Percentiles rank a stretch among this genome's conserved stretches.
Conservation (phyloP, 805 yeast genomes). For the Wickerhamomyces rabaulensis region DNA sequence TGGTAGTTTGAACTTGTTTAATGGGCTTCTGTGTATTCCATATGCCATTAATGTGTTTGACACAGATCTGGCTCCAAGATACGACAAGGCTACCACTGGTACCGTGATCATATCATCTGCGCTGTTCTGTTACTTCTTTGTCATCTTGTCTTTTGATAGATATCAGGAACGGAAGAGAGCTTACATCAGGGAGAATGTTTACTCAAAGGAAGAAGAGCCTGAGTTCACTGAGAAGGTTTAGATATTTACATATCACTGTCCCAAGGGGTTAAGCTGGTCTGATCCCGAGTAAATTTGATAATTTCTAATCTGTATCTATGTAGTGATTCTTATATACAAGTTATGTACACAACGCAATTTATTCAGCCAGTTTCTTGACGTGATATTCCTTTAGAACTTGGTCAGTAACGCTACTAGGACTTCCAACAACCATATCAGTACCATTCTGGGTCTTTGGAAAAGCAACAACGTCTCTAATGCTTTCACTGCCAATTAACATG, state of each 20-base stretch:
- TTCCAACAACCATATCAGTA: conserved; percentile 77
- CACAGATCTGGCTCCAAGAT: conserved; percentile 17
- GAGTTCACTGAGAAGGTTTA: no score
- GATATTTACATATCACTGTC: no score
- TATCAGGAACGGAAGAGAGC: conserved; percentile 19
- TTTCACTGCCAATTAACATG: conserved; percentile 70
- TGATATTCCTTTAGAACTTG: conserved; percentile 51
- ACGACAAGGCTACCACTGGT: conserved; percentile 11
- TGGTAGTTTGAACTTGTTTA: conserved; percentile 18
- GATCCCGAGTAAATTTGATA: no score
- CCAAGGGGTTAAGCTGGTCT: no score
- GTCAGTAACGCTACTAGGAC: conserved; percentile 65
- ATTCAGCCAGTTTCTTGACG: conserved; percentile 24
- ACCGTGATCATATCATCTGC: conserved; percentile 7
- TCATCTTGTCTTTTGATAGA: conserved; percentile 16
- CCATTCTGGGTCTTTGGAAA: conserved; percentile 94
- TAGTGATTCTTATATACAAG: background rate
- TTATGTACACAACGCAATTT: background rate
- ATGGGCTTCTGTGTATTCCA: conserved; percentile 15
- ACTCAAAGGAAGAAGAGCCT: no score
- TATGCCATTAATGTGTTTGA: conserved; percentile 11
- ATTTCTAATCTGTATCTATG: no score
- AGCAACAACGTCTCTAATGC: conserved; percentile 90
- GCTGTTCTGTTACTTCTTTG: conserved; percentile 11
- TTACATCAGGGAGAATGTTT: conserved; percentile 2